Conservation (phyloP, 1,139 yeast genomes). For the Scheffersomyces segobiensis region DNA sequence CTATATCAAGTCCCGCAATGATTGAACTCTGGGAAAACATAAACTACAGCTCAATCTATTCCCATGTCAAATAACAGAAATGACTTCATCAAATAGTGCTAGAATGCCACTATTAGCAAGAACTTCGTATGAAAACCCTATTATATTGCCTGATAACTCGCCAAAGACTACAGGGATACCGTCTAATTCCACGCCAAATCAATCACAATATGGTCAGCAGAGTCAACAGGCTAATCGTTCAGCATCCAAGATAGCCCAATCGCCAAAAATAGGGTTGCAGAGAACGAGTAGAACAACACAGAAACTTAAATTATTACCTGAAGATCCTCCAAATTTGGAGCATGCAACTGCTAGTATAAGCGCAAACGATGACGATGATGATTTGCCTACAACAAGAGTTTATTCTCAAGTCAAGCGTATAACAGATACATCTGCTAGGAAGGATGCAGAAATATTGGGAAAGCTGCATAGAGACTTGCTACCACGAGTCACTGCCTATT, state of each 20-base stretch:
- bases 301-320: slow-evolving; percentile 83
- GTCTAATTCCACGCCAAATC: slow-evolving; percentile 1
- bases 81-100: neutral
- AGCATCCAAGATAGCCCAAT: slow-evolving; percentile 30
- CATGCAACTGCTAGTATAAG: slow-evolving; percentile 20
- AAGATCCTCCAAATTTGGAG: slow-evolving; percentile 55
- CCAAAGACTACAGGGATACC: slow-evolving; percentile 1
- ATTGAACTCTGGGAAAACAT: neutral
- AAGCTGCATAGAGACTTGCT: slow-evolving; percentile 81
- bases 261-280: slow-evolving; percentile 70
- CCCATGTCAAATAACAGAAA: neutral
- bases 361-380: slow-evolving; percentile 27
- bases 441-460: slow-evolving; percentile 91
- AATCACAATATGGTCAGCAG: slow-evolving; percentile 6
- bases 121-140: slow-evolving; percentile 34
- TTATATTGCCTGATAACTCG: slow-evolving; percentile 9
- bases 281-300: slow-evolving; percentile 87
- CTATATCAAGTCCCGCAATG: neutral
- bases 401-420: slow-evolving; percentile 83
- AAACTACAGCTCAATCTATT: neutral
- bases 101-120: slow-evolving; percentile 29
- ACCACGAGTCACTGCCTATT: slow-evolving; percentile 93
- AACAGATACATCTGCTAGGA: slow-evolving; percentile 87
- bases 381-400: slow-evolving; percentile 49
- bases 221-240: slow-evolving; percentile 19